Percentiles rank a stretch among this genome's conserved stretches.
These are phyloP conservation scores for Tephrocybe sp. DNA, from an alignment of 768 basidiomycete species.

Conservation along the genomic window DNA sequence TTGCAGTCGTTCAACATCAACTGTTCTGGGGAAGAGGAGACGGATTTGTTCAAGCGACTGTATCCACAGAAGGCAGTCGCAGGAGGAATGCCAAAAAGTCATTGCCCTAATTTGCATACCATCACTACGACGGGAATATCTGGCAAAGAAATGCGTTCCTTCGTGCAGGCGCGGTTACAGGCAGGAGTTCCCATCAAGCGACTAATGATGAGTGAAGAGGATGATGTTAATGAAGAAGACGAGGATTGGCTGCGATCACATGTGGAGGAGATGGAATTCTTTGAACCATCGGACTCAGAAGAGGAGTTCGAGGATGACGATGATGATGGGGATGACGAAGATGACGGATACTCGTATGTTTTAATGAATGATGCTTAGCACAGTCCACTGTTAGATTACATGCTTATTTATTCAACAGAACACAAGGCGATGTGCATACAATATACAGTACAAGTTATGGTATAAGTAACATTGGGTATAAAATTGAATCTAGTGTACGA, in stretches of 20 bases:
- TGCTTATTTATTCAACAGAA: neutral
- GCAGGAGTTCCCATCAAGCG: conserved; percentile 46
- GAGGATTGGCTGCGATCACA: conserved; percentile 53
- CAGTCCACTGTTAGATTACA: neutral
- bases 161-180: conserved; percentile 43
- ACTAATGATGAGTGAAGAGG: conserved; percentile 47
- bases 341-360: neutral
- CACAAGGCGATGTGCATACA: neutral
- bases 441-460: conserved; percentile 1
- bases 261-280: conserved; percentile 52
- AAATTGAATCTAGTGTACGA: conserved; percentile 4
- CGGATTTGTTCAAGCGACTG: conserved; percentile 29
- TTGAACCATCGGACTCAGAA: conserved; percentile 56
- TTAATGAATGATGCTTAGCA: neutral
- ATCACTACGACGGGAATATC: conserved; percentile 46
- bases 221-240: conserved; percentile 40
- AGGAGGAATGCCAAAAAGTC: conserved; percentile 21
- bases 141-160: conserved; percentile 37
- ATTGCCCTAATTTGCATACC: conserved; percentile 52
- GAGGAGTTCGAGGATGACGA: conserved; percentile 30
- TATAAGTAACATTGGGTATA: conserved; percentile 2
- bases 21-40: conserved; percentile 28
- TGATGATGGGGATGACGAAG: neutral
- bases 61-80: conserved; percentile 8
- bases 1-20: conserved; percentile 43